These are phyloP conservation scores for Panus rudis DNA, from an alignment of 768 basidiomycete genomes.

Conservation along the genomic window DNA sequence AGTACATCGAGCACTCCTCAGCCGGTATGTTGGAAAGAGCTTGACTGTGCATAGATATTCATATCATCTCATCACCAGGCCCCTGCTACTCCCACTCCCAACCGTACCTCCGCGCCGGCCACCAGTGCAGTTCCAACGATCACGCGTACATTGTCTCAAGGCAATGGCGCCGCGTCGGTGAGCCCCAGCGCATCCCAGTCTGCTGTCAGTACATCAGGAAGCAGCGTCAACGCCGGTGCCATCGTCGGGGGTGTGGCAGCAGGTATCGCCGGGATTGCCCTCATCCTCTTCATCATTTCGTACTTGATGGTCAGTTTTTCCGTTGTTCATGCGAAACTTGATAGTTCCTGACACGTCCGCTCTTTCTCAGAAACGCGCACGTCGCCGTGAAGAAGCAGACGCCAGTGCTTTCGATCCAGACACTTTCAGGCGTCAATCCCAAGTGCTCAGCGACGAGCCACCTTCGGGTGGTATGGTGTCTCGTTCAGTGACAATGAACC, in stretches of 20 bases:
- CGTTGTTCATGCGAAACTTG: neutral
- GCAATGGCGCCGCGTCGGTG: no score
- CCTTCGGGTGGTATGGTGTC: constrained; percentile 21
- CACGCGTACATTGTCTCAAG: no score
- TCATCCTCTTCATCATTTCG: constrained; percentile 24
- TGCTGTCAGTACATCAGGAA: no score
- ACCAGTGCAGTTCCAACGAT: no score
- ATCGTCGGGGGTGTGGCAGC: constrained; percentile 30
- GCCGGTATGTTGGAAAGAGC: no score
- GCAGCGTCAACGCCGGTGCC: constrained; percentile 5
- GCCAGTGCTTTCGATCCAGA: constrained; percentile 43
- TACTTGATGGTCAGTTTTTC: constrained; percentile 29
- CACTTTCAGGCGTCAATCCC: constrained; percentile 59
- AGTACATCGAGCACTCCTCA: no score
- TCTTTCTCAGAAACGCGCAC: constrained; percentile 17
- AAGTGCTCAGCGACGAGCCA: constrained; percentile 46
- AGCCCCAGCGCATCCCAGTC: no score
- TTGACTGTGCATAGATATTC: no score
- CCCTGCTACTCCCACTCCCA: no score
- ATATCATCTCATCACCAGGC: no score
- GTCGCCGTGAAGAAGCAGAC: constrained; percentile 19
- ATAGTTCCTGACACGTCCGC: constrained; percentile 7
- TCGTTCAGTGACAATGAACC: no score
- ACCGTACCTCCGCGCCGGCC: no score
- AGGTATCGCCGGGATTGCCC: constrained; percentile 25